These are phyloP conservation scores for Sequoiadendron giganteum DNA, from an alignment of 75 land plant species.

Conservation along the genomic window DNA sequence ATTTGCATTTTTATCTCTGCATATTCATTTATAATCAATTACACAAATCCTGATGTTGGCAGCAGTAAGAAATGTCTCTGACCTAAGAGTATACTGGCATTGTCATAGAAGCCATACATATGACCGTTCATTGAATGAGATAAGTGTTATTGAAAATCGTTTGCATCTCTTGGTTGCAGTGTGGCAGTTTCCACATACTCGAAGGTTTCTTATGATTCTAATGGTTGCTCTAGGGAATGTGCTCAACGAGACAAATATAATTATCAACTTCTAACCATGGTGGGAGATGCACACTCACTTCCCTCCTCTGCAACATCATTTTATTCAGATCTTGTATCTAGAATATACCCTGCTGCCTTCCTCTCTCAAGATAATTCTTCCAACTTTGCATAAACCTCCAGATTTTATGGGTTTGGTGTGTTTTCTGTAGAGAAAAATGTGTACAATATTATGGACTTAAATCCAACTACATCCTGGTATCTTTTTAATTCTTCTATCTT, in stretches of 20 bases:
- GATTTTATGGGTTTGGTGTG: not conserved
- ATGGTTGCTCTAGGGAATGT: not conserved
- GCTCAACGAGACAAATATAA: not conserved
- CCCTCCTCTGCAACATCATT: not conserved
- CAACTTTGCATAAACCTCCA: not conserved
- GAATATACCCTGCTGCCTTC: not conserved
- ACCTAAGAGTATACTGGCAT: not conserved
- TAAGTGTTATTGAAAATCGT: not conserved
- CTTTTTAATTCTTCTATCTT: not conserved
- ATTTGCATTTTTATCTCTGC: not conserved
- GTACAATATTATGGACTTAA: not conserved
- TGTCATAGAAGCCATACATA: not conserved
- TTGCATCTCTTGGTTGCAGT: not conserved
- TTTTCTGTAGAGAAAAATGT: not conserved
- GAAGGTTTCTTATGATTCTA: not conserved
- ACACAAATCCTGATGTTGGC: not conserved
- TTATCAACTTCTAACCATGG: not conserved
- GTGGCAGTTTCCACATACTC: not conserved
- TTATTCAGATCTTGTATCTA: not conserved
- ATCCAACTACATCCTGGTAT: not conserved
- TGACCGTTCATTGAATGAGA: not conserved
- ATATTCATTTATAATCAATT: not conserved
- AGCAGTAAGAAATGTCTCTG: not conserved
- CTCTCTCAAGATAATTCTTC: not conserved
- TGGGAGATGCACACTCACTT: not conserved